phyloP scores from a whole-genome alignment of 2,329 filamentous ascomycete genomes.

The Fusarium sp. region DNA sequence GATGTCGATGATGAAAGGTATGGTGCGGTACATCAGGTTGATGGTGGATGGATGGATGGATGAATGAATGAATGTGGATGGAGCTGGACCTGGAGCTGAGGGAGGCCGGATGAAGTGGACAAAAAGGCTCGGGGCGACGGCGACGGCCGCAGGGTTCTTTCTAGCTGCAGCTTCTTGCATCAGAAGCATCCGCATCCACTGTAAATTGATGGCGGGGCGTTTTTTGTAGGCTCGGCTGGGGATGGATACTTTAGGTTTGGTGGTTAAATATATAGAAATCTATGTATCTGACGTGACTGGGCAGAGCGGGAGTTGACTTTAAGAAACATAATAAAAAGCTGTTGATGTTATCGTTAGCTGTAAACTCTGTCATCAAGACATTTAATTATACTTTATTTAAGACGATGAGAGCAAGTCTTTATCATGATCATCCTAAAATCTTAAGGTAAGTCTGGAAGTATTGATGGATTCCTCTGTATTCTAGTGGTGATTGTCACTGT shows the following conservation, averaged over 20 bases:
- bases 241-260: conserved; percentile 21
- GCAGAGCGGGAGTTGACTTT: conserved; percentile 9
- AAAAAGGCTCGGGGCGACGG: conserved; percentile 42
- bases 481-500: neutral
- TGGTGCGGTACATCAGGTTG: conserved; percentile 24
- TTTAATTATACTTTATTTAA: neutral
- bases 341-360: neutral
- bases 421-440: no score
- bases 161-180: conserved; percentile 36
- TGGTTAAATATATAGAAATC: neutral
- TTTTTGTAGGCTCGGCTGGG: neutral
- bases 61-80: conserved; percentile 16
- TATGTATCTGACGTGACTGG: conserved; percentile 10
- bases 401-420: neutral
- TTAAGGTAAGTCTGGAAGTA: no score
- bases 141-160: conserved; percentile 40
- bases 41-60: conserved; percentile 32
- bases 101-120: conserved; percentile 29
- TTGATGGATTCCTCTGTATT: neutral
- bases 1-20: conserved; percentile 29
- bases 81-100: conserved; percentile 5
- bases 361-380: neutral
- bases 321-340: conserved; percentile 4
- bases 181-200: conserved; percentile 14
- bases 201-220: conserved; percentile 41